Base-by-base conservation (phyloP, 768 basidiomycete genomes). In the Boletus vinaceobasis region DNA sequence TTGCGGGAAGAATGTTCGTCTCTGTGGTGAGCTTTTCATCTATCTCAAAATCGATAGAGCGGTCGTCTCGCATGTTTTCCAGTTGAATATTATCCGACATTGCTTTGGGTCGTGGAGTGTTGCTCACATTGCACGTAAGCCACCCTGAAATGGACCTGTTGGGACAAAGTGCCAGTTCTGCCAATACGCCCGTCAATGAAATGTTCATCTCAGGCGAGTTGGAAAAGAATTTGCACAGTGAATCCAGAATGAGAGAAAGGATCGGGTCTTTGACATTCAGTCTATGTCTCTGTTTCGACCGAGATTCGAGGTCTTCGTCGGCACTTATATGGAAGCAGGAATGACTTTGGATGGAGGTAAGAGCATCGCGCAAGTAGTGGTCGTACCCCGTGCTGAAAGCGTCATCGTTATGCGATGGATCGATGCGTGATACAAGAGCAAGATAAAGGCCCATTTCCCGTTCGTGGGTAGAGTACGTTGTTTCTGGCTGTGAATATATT, bases 171-270 rank as follows among this genome's bases (percentile, higher is more conserved):
- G 92, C 91, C 17, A 98, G 73, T 11, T 85, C 82, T 4, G 90
- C 85, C 33, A 97, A 73, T 5, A 87, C 82, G 21, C 90, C 90
- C 4, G 92, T 97, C 58, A 98, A 71, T 0, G 88, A 88, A 50
- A 98, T 83, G 67, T 98, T 98, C 69, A 81, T 84, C 60, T 94
- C 89, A 13, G 94, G 85, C 0, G 87, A 78, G 59, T 96, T 93
- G 14, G 82, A 81, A 70, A 97, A 91, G 78, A 98, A 96, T 55
- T 76, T 77, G 48, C 88, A 74, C 33, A 96, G 68, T 31, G 80
- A 80, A 49, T 87, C 84, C 43, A 97, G 79, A 46, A 96, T 65
- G 26, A 80, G 73, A 3, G 84, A 81, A 19, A 95, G 74, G 9
- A 96, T 74, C 10, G 88, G 83, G 61, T 95, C 93, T 57, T 85